Evolutionary conservation across 2,329 filamentous ascomycete species (phyloP).

Genomic region (Trichoderma sp.): DNA sequence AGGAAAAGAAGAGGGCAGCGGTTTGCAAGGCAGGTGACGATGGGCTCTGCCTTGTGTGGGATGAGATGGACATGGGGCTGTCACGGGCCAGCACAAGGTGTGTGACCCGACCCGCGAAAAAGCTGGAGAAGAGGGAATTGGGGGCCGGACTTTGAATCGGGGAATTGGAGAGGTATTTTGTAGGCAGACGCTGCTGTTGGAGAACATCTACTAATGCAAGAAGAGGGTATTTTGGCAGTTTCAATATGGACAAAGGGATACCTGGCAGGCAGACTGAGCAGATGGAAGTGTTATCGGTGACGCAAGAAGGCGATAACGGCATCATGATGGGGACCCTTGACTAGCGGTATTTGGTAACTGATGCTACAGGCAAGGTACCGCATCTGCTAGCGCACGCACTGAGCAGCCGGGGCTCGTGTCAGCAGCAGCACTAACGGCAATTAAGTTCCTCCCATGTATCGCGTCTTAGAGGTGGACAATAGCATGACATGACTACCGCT

Average conservation of each 20-base stretch:
- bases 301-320: slow-evolving; percentile 16
- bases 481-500: neutral
- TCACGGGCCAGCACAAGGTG: slow-evolving; percentile 10
- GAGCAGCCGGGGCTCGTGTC: neutral
- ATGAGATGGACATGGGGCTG: slow-evolving; percentile 2
- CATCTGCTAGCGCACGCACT: neutral
- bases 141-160: neutral
- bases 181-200: neutral
- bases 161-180: neutral
- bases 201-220: neutral
- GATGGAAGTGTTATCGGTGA: slow-evolving; percentile 9
- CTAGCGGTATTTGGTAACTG: slow-evolving; percentile 7
- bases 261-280: neutral
- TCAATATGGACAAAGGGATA: neutral
- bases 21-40: slow-evolving; percentile 15
- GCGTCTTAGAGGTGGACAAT: neutral
- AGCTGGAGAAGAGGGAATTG: neutral
- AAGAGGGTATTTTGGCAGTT: neutral
- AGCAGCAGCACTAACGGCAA: neutral
- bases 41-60: neutral
- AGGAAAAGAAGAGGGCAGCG: neutral
- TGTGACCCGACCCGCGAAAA: neutral
- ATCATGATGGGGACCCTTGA: slow-evolving; percentile 1
- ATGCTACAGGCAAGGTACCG: neutral
- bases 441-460: neutral